Percentiles rank a stretch among this genome's conserved stretches.
These are phyloP conservation scores for Penicillium arizonense DNA, from an alignment of 495 filamentous ascomycete genomes.

Conservation along the genomic window DNA sequence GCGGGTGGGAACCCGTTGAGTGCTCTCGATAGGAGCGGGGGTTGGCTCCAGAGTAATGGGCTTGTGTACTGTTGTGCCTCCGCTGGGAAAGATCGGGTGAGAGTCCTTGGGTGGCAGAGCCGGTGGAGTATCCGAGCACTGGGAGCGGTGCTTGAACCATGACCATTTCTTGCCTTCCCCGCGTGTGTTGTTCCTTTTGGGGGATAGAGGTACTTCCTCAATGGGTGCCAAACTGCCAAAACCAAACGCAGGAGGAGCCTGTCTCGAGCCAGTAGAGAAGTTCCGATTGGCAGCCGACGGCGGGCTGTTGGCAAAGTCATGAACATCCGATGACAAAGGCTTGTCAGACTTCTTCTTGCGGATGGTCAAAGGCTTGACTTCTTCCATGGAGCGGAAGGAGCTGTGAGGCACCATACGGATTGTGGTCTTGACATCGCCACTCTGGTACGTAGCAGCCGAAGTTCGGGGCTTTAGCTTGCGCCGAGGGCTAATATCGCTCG, in stretches of 20 bases:
- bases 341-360: slow-evolving; percentile 44
- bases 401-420: slow-evolving; percentile 50
- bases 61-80: slow-evolving; percentile 24
- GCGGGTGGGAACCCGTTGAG: slow-evolving; percentile 5
- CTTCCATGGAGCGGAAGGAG: slow-evolving; percentile 37
- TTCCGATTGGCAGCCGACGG: background rate
- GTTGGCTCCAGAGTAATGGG: slow-evolving; percentile 11
- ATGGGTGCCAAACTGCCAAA: slow-evolving; percentile 30
- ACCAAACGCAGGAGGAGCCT: slow-evolving; percentile 1
- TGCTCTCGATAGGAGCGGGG: background rate
- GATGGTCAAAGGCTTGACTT: slow-evolving; percentile 51
- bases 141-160: slow-evolving; percentile 64
- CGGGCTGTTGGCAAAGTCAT: slow-evolving; percentile 1
- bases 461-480: background rate
- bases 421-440: slow-evolving; percentile 32
- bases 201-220: slow-evolving; percentile 28
- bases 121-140: slow-evolving; percentile 30
- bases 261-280: slow-evolving; percentile 19
- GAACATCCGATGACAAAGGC: background rate
- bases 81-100: slow-evolving; percentile 23
- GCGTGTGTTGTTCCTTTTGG: slow-evolving; percentile 19
- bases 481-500: slow-evolving; percentile 1
- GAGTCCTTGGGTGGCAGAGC: slow-evolving; percentile 14
- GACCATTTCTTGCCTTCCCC: slow-evolving; percentile 54
- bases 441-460: slow-evolving; percentile 25